A percentile compares a stretch with the other conserved stretches of the same genome.
Conservation (phyloP, 2,329 filamentous ascomycete genomes). For the Plectosphaerella plurivora region DNA sequence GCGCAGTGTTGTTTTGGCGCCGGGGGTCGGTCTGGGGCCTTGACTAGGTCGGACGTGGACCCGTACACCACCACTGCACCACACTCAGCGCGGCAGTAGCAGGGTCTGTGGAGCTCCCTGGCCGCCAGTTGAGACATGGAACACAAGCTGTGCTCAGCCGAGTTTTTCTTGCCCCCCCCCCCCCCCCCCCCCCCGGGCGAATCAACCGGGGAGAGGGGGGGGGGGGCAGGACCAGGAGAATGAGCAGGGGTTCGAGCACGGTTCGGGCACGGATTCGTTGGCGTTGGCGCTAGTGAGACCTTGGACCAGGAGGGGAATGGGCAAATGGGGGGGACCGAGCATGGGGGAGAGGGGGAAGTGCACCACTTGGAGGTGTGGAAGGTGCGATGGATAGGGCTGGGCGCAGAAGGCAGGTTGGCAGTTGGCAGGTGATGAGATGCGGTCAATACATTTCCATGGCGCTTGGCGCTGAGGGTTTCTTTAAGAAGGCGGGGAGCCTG, state of each 20-base stretch:
- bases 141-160: slow-evolving; percentile 3
- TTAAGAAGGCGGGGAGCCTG: too few relatives aligned
- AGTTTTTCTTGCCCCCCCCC: slow-evolving; percentile 1
- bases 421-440: too few relatives aligned
- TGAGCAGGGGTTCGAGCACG: slow-evolving; percentile 4
- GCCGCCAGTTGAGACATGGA: background rate
- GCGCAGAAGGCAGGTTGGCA: too few relatives aligned
- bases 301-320: background rate
- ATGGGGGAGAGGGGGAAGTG: background rate
- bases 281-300: slow-evolving; percentile 15
- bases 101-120: slow-evolving; percentile 2
- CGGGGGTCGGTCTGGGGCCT: background rate
- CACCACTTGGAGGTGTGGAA: too few relatives aligned
- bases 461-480: too few relatives aligned
- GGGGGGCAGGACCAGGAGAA: too few relatives aligned
- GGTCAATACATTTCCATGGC: too few relatives aligned
- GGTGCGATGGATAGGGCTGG: too few relatives aligned
- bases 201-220: slow-evolving; percentile 10
- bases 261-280: slow-evolving; percentile 12
- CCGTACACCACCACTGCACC: background rate
- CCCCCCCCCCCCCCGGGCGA: slow-evolving; percentile 11
- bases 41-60: background rate
- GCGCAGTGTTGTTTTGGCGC: slow-evolving; percentile 1
- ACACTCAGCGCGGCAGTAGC: background rate
- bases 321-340: background rate